Percentiles rank a stretch among this genome's conserved stretches.
Conservation (phyloP, 2,329 filamentous ascomycete genomes). For the Trichoderma guizhouense region DNA sequence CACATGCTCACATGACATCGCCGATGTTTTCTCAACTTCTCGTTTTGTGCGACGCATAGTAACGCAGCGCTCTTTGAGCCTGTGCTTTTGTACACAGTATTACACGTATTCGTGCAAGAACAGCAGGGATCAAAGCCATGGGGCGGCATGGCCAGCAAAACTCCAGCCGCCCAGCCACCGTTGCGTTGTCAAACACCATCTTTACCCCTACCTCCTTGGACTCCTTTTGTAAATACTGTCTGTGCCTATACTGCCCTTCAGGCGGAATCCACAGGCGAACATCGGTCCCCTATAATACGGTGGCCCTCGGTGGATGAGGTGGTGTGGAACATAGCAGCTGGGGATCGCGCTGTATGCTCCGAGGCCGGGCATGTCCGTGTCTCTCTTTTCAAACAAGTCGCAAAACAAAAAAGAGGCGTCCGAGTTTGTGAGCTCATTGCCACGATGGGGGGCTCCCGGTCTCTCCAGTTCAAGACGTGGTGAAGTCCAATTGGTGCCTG, state of each 20-base stretch:
- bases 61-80: not conserved
- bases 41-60: not conserved
- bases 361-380: conserved; percentile 1
- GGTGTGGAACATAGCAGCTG: conserved; percentile 14
- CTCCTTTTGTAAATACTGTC: not conserved
- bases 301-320: conserved; percentile 5
- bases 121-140: conserved; percentile 1
- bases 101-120: not conserved
- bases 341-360: conserved; percentile 2
- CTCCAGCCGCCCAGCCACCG: conserved; percentile 3
- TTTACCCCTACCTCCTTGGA: not conserved
- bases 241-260: not conserved
- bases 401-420: not conserved
- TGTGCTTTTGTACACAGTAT: not conserved
- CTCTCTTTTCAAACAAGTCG: not conserved
- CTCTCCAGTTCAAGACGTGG: conserved; percentile 24
- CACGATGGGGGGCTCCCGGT: conserved; percentile 1
- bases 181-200: not conserved
- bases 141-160: not conserved
- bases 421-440: not conserved
- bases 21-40: not conserved
- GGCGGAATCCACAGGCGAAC: not conserved
- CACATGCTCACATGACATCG: conserved; percentile 3
- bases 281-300: not conserved
- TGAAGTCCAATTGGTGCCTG: conserved; percentile 23